Percentiles rank a stretch among this genome's conserved stretches.
Evolutionary conservation across 2,329 filamentous ascomycete species (phyloP).

Genomic region (Paracoccidioides lutzii): DNA sequence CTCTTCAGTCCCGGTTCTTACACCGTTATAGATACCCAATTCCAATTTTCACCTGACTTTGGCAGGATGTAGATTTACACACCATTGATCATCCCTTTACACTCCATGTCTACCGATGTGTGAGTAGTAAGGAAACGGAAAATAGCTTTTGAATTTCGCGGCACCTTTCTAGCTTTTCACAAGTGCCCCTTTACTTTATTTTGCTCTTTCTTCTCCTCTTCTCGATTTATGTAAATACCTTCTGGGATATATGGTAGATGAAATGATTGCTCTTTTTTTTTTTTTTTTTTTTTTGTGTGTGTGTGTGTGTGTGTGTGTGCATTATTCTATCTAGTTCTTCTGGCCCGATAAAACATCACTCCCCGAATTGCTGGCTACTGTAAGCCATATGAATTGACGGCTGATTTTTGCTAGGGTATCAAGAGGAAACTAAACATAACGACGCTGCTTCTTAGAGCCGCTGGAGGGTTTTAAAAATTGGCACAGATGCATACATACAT

Average conservation of each 20-base stretch:
- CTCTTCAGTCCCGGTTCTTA: not conserved
- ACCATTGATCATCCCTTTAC: not conserved
- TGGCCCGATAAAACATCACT: not conserved
- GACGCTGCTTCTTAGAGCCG: not conserved
- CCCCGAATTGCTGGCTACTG: not conserved
- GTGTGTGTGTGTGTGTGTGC: not conserved
- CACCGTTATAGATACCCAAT: not conserved
- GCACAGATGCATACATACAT: not conserved
- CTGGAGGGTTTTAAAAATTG: not conserved
- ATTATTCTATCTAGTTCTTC: not conserved
- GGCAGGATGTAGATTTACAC: not conserved
- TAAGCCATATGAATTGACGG: not conserved
- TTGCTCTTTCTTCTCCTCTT: not conserved
- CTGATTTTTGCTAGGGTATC: not conserved
- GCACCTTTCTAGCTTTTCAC: not conserved
- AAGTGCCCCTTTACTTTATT: not conserved
- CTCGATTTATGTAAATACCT: not conserved
- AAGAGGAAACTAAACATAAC: not conserved
- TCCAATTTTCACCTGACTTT: not conserved
- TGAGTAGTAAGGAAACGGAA: not conserved
- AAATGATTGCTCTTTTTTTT: not conserved
- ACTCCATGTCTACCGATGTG: not conserved
- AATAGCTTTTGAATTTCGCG: not conserved
- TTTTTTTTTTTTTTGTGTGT: not conserved
- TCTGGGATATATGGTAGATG: not conserved